Evolutionary conservation across 805 yeast species (phyloP), one percentile per base, ranked within the genome.

Genomic region (Priceomyces carsonii): DNA sequence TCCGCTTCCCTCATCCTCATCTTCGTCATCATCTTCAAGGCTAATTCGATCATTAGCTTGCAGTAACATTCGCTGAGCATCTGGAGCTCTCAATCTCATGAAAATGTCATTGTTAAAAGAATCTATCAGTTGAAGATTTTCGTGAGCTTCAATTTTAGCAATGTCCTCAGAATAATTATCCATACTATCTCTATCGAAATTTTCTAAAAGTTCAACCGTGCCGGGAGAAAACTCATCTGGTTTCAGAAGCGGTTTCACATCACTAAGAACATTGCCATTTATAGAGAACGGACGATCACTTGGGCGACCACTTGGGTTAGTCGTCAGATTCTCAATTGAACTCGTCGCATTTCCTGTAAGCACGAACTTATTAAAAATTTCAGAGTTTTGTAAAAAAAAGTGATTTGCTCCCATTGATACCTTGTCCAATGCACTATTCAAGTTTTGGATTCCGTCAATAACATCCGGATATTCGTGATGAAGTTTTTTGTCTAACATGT

Each of bases 121-220:
- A 4, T 17, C 7, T 7, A 10, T 5, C 6, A 7, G 14, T 7
- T 26, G 15, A 14, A 15, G 17, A 7, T 13, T 21, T 13, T 29
- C 33, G n/a, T 19, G 21, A 12, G 12, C 33, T 28, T 65, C 64
- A 9, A 64, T 58, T 33, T 53, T 55, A 4, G 52, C 56, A 14
- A 69, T 44, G 44, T 69, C 75, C 9, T 56, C 57, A 0, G 71
- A 48, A 39, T 67, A 70, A 29, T 62, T 59, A 12, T 29, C 18
- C 5, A 47, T 24, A 15, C 37, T 40, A 12, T 52, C 60, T 8
- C 51, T 13, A 13, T 12, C 24, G 20, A 3, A 9, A 20, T 19
- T 29, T 4, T 29, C 25, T 21, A 8, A 10, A 21, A 21, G 10
- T 8, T n/a, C n/a, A n/a, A n/a, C n/a, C n/a, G n/a, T n/a, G n/a